Evolutionary conservation across 768 basidiomycete species (phyloP), one percentile per base, ranked within the genome.

Genomic region (Phylloporus arenicola): DNA sequence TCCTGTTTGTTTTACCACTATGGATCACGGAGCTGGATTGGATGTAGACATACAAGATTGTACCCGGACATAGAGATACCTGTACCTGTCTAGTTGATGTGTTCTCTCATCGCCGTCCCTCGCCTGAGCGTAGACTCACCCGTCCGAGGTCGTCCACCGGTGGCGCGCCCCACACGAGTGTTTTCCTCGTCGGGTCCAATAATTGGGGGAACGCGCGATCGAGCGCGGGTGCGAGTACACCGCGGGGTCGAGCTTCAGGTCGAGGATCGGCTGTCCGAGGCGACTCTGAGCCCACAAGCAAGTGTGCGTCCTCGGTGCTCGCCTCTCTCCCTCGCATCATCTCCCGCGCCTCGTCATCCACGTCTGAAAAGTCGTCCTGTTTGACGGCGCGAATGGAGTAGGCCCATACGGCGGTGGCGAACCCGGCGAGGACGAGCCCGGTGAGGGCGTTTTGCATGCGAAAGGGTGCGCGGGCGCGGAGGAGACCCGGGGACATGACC

Each of bases 371-470:
- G 35, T 87, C 83, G 64, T 96, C 93, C 63, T 97, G 93, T 63
- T 87, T 92, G 48, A 97, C 93, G 25, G 92, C 93, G 27, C 82
- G 80, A 62, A 98, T 95, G 16, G 92, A 93, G 70, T 97, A 98
- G 4, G 83, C 76, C 81, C 91, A 98, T 9, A 96, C 83, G 24
- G 84, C 86, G 13, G 81, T 78, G 25, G 81, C 84, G 64, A 96
- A 94, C 0, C 78, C 76, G 24, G 81, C 77, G 39, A 97, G 76
- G 3, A 74, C 61, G 40, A 83, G 55, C 8, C 94, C 95, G 1
- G 87, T 89, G 43, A 95, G 33, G 16, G 84, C 80, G 66, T 98
- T 98, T 57, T 78, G 78, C 35, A 86, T 35, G 29, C 82, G 80
- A 70, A 87, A 98, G 12, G 90, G 94, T 54, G 79, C 80, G 17